Evolutionary conservation across 768 basidiomycete genomes (phyloP).

Genomic region (Strobilomyces dryophilus): DNA sequence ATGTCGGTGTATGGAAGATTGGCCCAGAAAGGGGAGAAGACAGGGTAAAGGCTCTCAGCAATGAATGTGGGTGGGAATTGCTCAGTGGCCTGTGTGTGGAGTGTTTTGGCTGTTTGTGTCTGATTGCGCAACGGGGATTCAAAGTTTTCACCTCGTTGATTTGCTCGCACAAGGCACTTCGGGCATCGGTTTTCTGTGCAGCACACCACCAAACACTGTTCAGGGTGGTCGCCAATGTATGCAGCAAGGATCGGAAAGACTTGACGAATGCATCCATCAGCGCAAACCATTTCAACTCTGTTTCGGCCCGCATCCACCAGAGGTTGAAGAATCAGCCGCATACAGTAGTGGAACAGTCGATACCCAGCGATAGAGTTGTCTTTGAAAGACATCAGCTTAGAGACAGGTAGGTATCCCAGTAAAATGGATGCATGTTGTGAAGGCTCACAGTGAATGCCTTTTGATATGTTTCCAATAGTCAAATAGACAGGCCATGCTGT

Average conservation of each 20-base stretch:
- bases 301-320: not conserved
- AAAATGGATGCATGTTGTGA: not conserved
- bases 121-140: not conserved
- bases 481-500: slow-evolving; percentile 3
- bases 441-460: not conserved
- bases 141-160: not conserved
- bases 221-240: not conserved
- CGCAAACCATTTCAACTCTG: slow-evolving; percentile 1
- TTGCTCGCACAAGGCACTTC: not conserved
- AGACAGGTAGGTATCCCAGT: not conserved
- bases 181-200: slow-evolving; percentile 1
- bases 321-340: not conserved
- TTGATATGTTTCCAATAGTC: not conserved
- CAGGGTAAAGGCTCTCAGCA: not conserved
- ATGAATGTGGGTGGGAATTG: not conserved
- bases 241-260: slow-evolving; percentile 1
- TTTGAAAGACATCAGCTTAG: not conserved
- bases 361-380: not conserved
- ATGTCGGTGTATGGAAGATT: not conserved
- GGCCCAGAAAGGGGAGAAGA: slow-evolving; percentile 5
- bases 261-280: not conserved
- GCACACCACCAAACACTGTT: not conserved
- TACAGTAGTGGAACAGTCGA: not conserved
- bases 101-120: not conserved
- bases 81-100: not conserved